These are phyloP conservation scores for Venturia oleaginea DNA, from an alignment of 2,329 filamentous ascomycete genomes.

Conservation along the genomic window DNA sequence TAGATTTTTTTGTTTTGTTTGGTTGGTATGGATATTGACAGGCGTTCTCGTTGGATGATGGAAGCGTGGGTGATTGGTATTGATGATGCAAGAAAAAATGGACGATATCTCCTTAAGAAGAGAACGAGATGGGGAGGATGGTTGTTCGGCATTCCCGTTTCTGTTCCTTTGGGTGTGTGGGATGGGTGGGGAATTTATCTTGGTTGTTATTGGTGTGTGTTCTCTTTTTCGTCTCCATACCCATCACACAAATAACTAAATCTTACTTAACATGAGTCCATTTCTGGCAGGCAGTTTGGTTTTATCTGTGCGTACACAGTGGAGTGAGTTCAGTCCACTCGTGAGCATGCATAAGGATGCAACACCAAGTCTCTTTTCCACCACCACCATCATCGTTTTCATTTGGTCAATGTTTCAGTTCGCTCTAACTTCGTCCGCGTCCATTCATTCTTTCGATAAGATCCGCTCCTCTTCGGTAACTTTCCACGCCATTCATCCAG, in stretches of 20 bases:
- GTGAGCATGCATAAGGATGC: too few species aligned
- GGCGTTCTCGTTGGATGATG: conserved; percentile 7
- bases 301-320: too few species aligned
- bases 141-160: background rate
- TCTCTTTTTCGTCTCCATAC: background rate
- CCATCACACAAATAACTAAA: background rate
- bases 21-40: background rate
- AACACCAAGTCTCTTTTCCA: too few species aligned
- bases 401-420: too few species aligned
- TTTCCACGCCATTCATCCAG: too few species aligned
- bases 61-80: background rate
- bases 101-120: background rate
- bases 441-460: too few species aligned
- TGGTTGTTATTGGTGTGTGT: background rate
- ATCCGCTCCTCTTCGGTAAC: too few species aligned
- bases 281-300: too few species aligned
- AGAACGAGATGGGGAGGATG: background rate
- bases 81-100: background rate
- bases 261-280: too few species aligned
- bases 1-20: conserved; percentile 24
- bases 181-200: background rate
- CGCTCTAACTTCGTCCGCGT: too few species aligned
- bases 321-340: too few species aligned
- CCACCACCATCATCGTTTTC: too few species aligned
- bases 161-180: background rate